Evolutionary conservation across 257 asterid genomes (phyloP).

Genomic region (Solanum chiquidenum): DNA sequence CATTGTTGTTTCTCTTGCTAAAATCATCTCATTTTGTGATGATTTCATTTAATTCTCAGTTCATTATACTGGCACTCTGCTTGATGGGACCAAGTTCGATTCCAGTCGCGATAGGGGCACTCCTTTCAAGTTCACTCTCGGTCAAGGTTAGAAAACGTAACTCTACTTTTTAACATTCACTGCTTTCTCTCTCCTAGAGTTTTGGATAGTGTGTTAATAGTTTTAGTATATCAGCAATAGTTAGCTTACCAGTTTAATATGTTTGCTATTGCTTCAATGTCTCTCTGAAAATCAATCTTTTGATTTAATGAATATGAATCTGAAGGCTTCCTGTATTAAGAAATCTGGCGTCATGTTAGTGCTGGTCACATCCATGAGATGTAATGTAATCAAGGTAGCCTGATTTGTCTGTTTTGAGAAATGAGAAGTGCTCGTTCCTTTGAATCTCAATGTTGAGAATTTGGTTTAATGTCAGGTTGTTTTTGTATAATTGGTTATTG

Average conservation of each 20-base stretch:
- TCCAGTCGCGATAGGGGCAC: slow-evolving; percentile 55
- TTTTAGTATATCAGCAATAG: neutral
- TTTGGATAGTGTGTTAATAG: neutral
- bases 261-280: neutral
- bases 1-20: neutral
- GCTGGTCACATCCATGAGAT: neutral
- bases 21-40: neutral
- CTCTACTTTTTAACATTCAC: neutral
- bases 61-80: slow-evolving; percentile 59
- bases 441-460: neutral
- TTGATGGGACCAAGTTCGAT: slow-evolving; percentile 65
- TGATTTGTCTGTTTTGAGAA: neutral
- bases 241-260: neutral
- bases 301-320: neutral
- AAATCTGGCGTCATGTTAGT: neutral
- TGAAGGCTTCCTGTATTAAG: neutral
- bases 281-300: neutral
- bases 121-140: slow-evolving; percentile 55
- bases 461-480: neutral
- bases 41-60: slow-evolving; percentile 15
- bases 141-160: slow-evolving; percentile 42
- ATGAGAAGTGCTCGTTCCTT: neutral
- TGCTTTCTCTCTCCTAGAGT: neutral
- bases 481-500: neutral
- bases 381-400: neutral